Conservation (phyloP, 176 grass and related monocot species). For the Juncus effusus region DNA sequence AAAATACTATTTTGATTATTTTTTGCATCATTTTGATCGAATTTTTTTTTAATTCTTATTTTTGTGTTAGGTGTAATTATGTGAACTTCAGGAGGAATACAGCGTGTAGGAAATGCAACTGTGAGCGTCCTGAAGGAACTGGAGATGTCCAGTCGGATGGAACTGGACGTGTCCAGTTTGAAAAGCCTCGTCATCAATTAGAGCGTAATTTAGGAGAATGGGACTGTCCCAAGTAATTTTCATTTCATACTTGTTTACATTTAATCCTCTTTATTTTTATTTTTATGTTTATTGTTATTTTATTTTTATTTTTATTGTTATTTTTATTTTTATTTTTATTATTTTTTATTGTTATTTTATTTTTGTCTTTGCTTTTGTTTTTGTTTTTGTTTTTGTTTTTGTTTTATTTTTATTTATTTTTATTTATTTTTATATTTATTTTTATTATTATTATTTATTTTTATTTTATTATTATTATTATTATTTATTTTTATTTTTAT, state of each 20-base stretch:
- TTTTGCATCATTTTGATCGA: neutral
- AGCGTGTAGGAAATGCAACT: neutral
- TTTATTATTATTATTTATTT: conserved; percentile 3
- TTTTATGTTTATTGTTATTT: too few species aligned
- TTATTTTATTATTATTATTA: neutral
- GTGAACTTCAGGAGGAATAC: neutral
- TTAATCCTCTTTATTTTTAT: too few species aligned
- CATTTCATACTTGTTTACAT: neutral
- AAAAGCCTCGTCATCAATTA: neutral
- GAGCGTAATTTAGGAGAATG: neutral
- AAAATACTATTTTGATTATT: too few species aligned
- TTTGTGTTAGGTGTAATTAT: neutral
- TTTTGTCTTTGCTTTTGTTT: neutral
- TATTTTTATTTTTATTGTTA: too few species aligned
- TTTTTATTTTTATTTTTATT: too few species aligned
- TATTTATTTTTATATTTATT: neutral
- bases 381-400: conserved; percentile 1
- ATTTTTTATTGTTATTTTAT: too few species aligned
- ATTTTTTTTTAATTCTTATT: neutral
- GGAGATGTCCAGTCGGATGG: conserved; percentile 2
- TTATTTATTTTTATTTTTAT: neutral
- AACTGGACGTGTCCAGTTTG: conserved; percentile 5
- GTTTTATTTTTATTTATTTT: neutral
- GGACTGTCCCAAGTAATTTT: neutral
- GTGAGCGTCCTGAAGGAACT: neutral